Conservation (phyloP, 1,139 yeast species). For the Pichia sp. region DNA sequence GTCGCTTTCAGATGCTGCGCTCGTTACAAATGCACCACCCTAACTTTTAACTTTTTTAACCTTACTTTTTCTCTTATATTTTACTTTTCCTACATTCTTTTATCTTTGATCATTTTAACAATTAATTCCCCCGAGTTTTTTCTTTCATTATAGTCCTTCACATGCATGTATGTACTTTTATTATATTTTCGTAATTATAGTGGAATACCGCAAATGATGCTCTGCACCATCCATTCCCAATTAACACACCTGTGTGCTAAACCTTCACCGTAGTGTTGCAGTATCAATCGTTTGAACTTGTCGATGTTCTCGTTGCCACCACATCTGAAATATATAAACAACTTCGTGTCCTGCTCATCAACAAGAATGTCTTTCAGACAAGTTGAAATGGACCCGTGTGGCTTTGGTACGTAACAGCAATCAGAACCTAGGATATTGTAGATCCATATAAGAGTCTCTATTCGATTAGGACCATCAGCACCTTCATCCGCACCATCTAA, state of each 20-base stretch:
- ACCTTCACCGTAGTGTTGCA: no score
- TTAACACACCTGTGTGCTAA: conserved; percentile 23
- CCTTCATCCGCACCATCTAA: background rate
- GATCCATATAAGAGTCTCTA: conserved; percentile 11
- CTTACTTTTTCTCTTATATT: no score
- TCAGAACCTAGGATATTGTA: conserved; percentile 7
- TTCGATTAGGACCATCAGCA: conserved; percentile 5
- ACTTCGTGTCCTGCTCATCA: background rate
- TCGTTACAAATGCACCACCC: no score
- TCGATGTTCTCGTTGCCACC: background rate
- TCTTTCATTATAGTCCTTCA: no score
- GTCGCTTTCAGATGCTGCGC: no score
- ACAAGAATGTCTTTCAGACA: background rate
- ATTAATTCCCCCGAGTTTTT: no score
- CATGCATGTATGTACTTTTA: no score
- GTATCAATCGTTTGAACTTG: no score
- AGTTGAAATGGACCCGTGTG: background rate
- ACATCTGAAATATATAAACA: background rate
- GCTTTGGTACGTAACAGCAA: conserved; percentile 1
- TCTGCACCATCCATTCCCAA: conserved; percentile 77
- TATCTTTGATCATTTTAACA: no score
- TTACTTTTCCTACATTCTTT: no score
- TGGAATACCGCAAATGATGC: conserved; percentile 39
- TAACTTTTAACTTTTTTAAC: no score
- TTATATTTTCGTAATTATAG: no score